Conservation (phyloP, 768 basidiomycete species). For the Kwoniella mangroviensis region DNA sequence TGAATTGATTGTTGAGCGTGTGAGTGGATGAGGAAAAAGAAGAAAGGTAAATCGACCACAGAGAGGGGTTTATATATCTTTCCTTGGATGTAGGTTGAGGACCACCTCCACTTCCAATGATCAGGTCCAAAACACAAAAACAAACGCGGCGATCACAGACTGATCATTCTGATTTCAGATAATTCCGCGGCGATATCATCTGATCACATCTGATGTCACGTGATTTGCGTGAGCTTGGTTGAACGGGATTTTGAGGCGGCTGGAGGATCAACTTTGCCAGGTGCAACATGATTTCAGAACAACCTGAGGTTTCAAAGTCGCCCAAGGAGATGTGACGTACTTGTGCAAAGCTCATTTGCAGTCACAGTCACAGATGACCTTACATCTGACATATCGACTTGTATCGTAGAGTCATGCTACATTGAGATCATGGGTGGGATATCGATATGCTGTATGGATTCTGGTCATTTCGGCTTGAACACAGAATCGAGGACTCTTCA, state of each 20-base stretch:
- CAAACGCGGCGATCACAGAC: constrained; percentile 7
- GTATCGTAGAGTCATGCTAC: too few species aligned
- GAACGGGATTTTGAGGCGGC: background rate
- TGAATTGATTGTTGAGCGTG: constrained; percentile 24
- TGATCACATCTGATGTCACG: constrained; percentile 9
- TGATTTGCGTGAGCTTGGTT: constrained; percentile 9
- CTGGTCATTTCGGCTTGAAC: too few species aligned
- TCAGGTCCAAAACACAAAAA: constrained; percentile 4
- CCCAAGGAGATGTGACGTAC: too few species aligned
- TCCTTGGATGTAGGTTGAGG: constrained; percentile 6
- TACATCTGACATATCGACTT: too few species aligned
- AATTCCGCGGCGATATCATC: constrained; percentile 24
- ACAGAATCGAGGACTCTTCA: too few species aligned
- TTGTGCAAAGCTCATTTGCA: too few species aligned
- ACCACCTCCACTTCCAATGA: constrained; percentile 19
- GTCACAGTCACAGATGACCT: too few species aligned
- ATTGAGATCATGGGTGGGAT: too few species aligned
- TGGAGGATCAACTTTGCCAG: background rate
- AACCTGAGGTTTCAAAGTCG: too few species aligned
- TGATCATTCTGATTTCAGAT: constrained; percentile 3
- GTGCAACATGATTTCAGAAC: too few species aligned
- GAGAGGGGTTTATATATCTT: constrained; percentile 33
- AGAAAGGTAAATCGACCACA: constrained; percentile 21
- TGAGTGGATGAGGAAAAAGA: constrained; percentile 30
- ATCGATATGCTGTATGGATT: too few species aligned